These are phyloP conservation scores for Raddia guianensis DNA, from an alignment of 176 grass and related monocot species.

Conservation along the genomic window DNA sequence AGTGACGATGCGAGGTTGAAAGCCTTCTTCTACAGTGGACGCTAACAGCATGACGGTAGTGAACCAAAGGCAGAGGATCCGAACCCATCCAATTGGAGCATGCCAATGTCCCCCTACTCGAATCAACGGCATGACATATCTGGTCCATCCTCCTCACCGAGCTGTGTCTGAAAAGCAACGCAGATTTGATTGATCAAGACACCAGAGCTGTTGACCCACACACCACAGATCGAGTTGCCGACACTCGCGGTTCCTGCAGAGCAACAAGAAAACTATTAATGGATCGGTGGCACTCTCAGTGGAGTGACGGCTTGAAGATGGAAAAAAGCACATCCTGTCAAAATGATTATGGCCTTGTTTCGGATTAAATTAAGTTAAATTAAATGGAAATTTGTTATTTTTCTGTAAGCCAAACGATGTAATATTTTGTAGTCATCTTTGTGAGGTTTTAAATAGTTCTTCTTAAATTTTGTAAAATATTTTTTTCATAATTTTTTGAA, in stretches of 20 bases:
- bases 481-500: no score
- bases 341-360: not conserved
- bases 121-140: conserved; percentile 8
- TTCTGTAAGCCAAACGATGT: no score
- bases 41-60: no score
- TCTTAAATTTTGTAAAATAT: no score
- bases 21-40: not conserved
- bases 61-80: no score
- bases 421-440: no score
- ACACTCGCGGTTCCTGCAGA: not conserved
- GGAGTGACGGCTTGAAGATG: not conserved
- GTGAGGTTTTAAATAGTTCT: no score
- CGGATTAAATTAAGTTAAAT: no score
- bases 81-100: conserved; percentile 1
- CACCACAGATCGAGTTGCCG: not conserved
- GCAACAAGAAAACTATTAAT: not conserved
- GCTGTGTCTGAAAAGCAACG: conserved; percentile 25
- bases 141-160: conserved; percentile 22
- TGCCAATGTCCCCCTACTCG: not conserved
- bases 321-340: not conserved
- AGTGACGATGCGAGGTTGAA: not conserved
- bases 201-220: conserved; percentile 34
- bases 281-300: not conserved
- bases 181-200: conserved; percentile 25
- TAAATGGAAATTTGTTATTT: no score